Conservation (phyloP, 495 filamentous ascomycete genomes). For the Parachaetomium inaequale region DNA sequence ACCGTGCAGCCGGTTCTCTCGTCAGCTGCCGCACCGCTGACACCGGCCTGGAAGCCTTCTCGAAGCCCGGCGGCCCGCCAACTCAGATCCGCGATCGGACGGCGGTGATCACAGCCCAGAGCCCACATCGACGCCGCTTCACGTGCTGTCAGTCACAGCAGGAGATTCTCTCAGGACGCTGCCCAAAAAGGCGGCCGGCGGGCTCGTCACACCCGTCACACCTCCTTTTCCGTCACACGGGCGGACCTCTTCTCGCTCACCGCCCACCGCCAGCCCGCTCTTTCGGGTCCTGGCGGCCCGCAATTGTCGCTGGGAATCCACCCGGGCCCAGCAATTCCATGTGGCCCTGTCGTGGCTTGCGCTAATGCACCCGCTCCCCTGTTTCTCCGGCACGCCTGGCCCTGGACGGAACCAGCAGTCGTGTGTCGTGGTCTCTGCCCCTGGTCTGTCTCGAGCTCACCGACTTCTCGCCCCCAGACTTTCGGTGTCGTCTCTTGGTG, state of each 20-base stretch:
- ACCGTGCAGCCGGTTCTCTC: not conserved
- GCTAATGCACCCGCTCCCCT: constrained; percentile 31
- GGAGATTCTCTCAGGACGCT: not conserved
- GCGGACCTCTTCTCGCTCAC: constrained; percentile 18
- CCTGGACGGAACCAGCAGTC: constrained; percentile 19
- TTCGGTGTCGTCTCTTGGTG: constrained; percentile 20
- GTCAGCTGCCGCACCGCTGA: not conserved
- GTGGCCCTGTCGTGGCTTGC: constrained; percentile 31
- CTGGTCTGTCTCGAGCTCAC: constrained; percentile 29
- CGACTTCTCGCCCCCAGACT: constrained; percentile 30
- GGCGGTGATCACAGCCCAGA: not conserved
- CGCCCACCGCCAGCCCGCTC: constrained; percentile 31
- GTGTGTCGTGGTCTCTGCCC: constrained; percentile 16
- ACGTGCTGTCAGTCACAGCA: constrained; percentile 24
- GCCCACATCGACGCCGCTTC: constrained; percentile 24
- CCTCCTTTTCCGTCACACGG: constrained; percentile 21
- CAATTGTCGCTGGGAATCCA: constrained; percentile 15
- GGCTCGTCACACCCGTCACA: constrained; percentile 17
- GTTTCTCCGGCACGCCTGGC: constrained; percentile 21
- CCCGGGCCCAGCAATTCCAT: constrained; percentile 22
- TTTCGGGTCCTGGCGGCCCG: constrained; percentile 14
- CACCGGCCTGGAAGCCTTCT: constrained; percentile 2
- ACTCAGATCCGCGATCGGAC: constrained; percentile 3
- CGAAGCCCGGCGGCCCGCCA: not conserved
- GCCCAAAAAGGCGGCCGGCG: not conserved